Evolutionary conservation across 345 rosid genomes (phyloP).

Genomic region (Salix purpurea): DNA sequence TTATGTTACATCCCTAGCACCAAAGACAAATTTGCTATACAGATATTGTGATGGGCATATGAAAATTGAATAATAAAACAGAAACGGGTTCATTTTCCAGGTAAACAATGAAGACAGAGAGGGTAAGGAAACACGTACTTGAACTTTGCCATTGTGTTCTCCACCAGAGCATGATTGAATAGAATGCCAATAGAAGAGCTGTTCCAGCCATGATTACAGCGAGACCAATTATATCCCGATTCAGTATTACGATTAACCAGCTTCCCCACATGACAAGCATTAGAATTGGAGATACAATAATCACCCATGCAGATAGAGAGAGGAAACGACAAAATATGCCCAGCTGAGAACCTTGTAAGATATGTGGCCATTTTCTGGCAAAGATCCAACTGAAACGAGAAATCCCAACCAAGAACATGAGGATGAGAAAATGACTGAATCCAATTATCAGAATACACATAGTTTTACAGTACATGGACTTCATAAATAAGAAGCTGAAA

Average conservation of each 20-base stretch:
- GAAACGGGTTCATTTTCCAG: background rate
- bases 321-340: conserved; percentile 66
- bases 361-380: conserved; percentile 89
- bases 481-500: background rate
- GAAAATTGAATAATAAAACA: background rate
- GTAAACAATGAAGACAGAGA: background rate
- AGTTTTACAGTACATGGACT: background rate
- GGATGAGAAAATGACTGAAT: background rate
- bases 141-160: conserved; percentile 99
- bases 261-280: conserved; percentile 87
- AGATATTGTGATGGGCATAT: background rate
- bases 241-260: conserved; percentile 73
- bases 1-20: background rate
- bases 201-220: conserved; percentile 96
- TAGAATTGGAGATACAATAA: conserved; percentile 76
- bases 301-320: conserved; percentile 67
- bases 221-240: conserved; percentile 84
- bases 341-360: conserved; percentile 86
- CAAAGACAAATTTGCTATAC: background rate
- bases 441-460: background rate
- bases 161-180: conserved; percentile 99
- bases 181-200: conserved; percentile 91
- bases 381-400: conserved; percentile 84
- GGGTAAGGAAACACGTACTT: conserved; percentile 45
- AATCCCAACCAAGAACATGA: background rate